A percentile compares a stretch with the other conserved stretches of the same genome.
Conservation (phyloP, 2,329 filamentous ascomycete genomes). For the Nemania abortiva region DNA sequence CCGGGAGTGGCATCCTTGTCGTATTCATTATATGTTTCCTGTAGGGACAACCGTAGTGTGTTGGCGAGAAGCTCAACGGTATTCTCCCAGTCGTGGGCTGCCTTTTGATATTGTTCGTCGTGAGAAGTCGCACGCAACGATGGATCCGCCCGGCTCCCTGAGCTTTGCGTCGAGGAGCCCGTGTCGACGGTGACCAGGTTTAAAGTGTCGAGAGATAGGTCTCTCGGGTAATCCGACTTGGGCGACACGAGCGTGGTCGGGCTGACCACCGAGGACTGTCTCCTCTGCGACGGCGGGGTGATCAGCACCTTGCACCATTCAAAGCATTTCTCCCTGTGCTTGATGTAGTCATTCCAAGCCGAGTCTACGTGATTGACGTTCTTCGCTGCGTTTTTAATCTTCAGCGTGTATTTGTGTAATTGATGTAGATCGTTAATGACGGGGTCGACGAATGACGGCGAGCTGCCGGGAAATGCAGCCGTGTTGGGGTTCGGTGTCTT, state of each 20-base stretch:
- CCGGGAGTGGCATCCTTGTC: slow-evolving; percentile 58
- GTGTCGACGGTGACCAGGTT: slow-evolving; percentile 30
- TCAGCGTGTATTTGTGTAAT: slow-evolving; percentile 32
- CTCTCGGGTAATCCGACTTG: slow-evolving; percentile 15
- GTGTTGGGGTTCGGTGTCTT: slow-evolving; percentile 20
- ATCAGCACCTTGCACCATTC: slow-evolving; percentile 57
- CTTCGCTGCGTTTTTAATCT: slow-evolving; percentile 34
- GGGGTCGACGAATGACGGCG: slow-evolving; percentile 29
- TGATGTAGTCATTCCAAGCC: slow-evolving; percentile 60
- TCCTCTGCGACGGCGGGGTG: slow-evolving; percentile 30
- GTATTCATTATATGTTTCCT: slow-evolving; percentile 60
- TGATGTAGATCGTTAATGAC: slow-evolving; percentile 28
- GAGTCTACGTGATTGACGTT: slow-evolving; percentile 53
- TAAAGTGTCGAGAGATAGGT: slow-evolving; percentile 18
- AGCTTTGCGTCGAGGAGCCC: slow-evolving; percentile 41
- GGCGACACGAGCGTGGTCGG: slow-evolving; percentile 32
- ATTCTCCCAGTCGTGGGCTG: slow-evolving; percentile 60
- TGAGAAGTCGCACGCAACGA: background rate
- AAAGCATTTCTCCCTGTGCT: slow-evolving; percentile 56
- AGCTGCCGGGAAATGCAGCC: slow-evolving; percentile 27
- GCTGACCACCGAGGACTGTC: slow-evolving; percentile 21
- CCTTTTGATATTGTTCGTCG: slow-evolving; percentile 52
- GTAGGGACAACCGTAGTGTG: slow-evolving; percentile 56
- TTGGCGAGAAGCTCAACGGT: slow-evolving; percentile 58
- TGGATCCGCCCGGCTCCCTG: slow-evolving; percentile 21